Conservation (phyloP, 345 rosid species). For the Barbarea vulgaris region DNA sequence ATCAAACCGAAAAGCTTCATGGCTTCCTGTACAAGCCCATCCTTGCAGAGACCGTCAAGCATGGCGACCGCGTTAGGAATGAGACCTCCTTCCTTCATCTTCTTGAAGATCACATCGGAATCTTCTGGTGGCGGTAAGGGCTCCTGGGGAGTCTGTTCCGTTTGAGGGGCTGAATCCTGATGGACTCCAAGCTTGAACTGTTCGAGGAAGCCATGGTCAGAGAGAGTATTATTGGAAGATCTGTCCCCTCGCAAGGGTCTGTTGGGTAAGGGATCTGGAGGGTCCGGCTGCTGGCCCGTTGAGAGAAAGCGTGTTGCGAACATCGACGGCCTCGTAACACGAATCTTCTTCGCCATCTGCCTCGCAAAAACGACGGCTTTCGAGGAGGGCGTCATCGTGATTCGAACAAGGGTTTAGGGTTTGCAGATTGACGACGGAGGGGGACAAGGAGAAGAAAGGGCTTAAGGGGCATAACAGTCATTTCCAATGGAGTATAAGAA, state of each 20-base stretch:
- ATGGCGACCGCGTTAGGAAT: slow-evolving; percentile 90
- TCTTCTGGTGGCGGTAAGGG: slow-evolving; percentile 45
- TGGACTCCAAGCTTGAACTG: slow-evolving; percentile 60
- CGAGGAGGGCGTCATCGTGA: slow-evolving; percentile 30
- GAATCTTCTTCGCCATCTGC: slow-evolving; percentile 34
- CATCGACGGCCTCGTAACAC: slow-evolving; percentile 20
- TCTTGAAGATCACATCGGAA: slow-evolving; percentile 67
- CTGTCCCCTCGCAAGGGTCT: slow-evolving; percentile 58
- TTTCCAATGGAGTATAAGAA: slow-evolving; percentile 11
- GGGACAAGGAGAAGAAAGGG: background rate
- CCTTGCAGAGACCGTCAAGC: slow-evolving; percentile 97
- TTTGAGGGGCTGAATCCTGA: slow-evolving; percentile 28
- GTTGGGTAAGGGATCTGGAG: slow-evolving; percentile 60
- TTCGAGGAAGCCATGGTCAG: slow-evolving; percentile 61
- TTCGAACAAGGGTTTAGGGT: slow-evolving; percentile 21
- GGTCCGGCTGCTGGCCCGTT: slow-evolving; percentile 30
- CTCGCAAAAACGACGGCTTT: slow-evolving; percentile 35
- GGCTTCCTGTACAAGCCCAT: slow-evolving; percentile 88
- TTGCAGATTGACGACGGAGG: background rate
- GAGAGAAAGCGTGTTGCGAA: slow-evolving; percentile 30
- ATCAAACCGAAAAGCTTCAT: slow-evolving; percentile 82
- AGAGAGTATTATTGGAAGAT: slow-evolving; percentile 36
- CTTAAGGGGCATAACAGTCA: slow-evolving; percentile 9
- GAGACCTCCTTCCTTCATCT: slow-evolving; percentile 90
- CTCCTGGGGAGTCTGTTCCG: slow-evolving; percentile 17